Evolutionary conservation across 805 yeast species (phyloP).

Genomic region (Starmerella floris): DNA sequence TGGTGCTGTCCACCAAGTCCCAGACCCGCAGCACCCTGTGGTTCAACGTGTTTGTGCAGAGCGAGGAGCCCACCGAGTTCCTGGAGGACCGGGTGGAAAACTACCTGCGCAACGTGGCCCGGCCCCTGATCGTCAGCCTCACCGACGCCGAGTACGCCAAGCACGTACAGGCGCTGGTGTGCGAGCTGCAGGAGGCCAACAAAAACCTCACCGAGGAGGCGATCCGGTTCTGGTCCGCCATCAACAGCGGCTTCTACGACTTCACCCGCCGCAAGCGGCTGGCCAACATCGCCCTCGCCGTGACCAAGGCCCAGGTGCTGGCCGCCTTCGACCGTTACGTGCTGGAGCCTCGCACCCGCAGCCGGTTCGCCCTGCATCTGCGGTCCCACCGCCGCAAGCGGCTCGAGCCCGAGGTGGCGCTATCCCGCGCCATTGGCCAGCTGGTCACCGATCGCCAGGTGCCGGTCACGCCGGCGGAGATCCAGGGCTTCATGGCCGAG

Average conservation of each 20-base stretch:
- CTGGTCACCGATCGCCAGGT: constrained; percentile 22
- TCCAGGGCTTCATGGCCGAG: constrained; percentile 10
- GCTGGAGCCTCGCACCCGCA: constrained; percentile 26
- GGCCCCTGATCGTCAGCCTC: constrained; percentile 37
- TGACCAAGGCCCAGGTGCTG: constrained; percentile 46
- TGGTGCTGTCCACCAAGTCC: constrained; percentile 68
- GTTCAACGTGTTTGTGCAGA: constrained; percentile 68
- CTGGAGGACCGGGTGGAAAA: constrained; percentile 63
- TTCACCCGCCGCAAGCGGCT: constrained; percentile 46
- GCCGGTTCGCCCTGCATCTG: constrained; percentile 48
- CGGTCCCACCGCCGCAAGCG: constrained; percentile 39
- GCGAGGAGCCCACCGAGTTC: constrained; percentile 63
- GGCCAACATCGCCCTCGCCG: constrained; percentile 40
- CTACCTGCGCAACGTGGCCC: constrained; percentile 39
- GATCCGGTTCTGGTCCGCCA: constrained; percentile 47
- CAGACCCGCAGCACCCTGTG: constrained; percentile 56
- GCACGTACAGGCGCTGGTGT: constrained; percentile 55
- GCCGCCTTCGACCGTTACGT: constrained; percentile 41
- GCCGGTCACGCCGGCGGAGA: constrained; percentile 18
- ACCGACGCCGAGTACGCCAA: constrained; percentile 51
- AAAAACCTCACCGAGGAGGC: constrained; percentile 73
- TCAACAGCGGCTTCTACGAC: constrained; percentile 67
- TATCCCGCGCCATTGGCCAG: constrained; percentile 22
- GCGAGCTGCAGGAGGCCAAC: constrained; percentile 52
- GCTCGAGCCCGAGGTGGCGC: constrained; percentile 15